Base-by-base conservation (phyloP, 2,329 filamentous ascomycete species). In the Diplodia mutila region DNA sequence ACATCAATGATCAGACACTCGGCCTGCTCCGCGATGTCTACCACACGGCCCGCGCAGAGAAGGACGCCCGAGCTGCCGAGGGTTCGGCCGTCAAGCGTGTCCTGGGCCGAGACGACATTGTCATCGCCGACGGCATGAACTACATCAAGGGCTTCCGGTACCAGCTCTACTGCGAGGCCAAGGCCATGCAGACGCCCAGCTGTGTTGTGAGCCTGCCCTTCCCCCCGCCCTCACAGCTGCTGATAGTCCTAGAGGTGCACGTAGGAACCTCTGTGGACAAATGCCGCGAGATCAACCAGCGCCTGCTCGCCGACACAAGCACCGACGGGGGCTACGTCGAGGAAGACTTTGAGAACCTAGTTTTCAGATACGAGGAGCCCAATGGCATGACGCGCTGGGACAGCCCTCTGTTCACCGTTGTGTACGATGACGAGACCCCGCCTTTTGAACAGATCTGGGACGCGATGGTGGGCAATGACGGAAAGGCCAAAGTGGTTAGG, bases 101-200 rank as follows among this genome's bases (percentile, higher is more conserved):
- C 59, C 84, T 96, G 34, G 88, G 86, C 69, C 86, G 88, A 67
- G 87, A 88, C 73, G 90, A 92, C 74, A 88, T 96, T 68, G 91
- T 95, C 64, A 87, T 96, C 55, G 86, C 93, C 18, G 92, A 96
- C 76, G 89, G 89, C 1, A 81, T 92, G 69, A 95, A 95, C 79
- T 96, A 95, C 80, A 96, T 96, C 81, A 95, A 95, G 78, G 92
- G 92, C 46, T 95, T 91, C 87, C 85, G 92, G 59, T 96, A 96
- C 77, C 92, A 96, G 82, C 83, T 96, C 25, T 90, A 90, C 78
- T 94, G 92, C 81, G 92, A 95, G 80, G 88, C 92, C 46, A 95
- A 95, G 79, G 92, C 92, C 57, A 81, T 91, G 65, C 83, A 89
- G 70, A 95, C 92, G 3, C 87, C 90, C 3, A 91, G 87, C 78